Percentiles rank a stretch among this genome's conserved stretches.
Conservation (phyloP, 1,284 basidiomycete genomes). For the Tausonia pullulans region DNA sequence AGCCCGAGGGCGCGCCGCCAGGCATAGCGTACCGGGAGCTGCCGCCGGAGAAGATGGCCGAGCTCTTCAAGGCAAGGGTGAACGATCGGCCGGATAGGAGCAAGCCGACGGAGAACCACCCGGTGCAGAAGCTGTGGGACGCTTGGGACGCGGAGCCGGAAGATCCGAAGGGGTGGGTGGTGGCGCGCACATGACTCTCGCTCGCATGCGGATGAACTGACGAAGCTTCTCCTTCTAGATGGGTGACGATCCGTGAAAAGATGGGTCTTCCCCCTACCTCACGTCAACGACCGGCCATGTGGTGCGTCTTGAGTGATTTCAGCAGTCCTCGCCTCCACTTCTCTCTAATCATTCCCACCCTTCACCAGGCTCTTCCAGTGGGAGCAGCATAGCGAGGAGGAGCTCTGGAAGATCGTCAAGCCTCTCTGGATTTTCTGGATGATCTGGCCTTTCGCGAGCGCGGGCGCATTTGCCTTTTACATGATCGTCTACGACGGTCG, state of each 20-base stretch:
- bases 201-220: no score
- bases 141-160: conserved; percentile 1
- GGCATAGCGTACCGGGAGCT: conserved; percentile 3
- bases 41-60: conserved; percentile 1
- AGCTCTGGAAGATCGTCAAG: background rate
- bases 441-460: background rate
- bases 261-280: background rate
- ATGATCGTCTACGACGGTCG: background rate
- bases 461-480: background rate
- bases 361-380: background rate
- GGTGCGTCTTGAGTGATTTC: no score
- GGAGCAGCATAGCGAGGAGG: conserved; percentile 6
- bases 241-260: background rate
- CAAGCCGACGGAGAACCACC: background rate
- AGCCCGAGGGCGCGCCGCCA: background rate
- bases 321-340: no score
- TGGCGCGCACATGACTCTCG: background rate
- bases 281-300: conserved; percentile 1
- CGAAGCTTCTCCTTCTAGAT: no score
- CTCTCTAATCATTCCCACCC: no score
- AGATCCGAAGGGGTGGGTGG: conserved; percentile 8
- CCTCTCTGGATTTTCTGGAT: background rate
- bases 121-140: conserved; percentile 1
- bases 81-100: background rate
- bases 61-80: background rate